A percentile compares a stretch with the other conserved stretches of the same genome.
Conservation (phyloP, 1,284 basidiomycete genomes). For the Puccinia novopanici region DNA sequence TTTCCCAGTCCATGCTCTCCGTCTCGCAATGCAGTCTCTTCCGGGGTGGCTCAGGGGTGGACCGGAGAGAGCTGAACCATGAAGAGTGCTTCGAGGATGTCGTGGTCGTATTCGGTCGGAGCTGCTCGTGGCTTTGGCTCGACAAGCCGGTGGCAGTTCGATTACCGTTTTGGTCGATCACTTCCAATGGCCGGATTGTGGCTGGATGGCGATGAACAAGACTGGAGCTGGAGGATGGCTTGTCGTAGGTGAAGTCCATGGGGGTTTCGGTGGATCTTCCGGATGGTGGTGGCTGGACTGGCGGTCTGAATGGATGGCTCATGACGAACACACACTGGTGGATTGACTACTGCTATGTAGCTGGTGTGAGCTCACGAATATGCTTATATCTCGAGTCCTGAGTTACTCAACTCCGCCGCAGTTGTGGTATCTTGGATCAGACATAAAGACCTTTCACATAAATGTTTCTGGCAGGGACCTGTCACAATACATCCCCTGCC, state of each 20-base stretch:
- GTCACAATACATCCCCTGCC: too few species aligned
- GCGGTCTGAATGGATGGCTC: conserved; percentile 38
- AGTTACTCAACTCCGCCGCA: too few species aligned
- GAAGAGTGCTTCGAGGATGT: background rate
- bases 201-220: too few species aligned
- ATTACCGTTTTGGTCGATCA: conserved; percentile 22
- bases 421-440: too few species aligned
- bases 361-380: too few species aligned
- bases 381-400: too few species aligned
- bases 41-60: background rate
- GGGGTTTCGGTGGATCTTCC: conserved; percentile 35
- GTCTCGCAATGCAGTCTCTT: conserved; percentile 36
- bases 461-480: too few species aligned
- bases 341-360: too few species aligned
- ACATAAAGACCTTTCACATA: too few species aligned
- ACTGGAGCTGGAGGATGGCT: conserved; percentile 8
- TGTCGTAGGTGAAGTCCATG: conserved; percentile 48
- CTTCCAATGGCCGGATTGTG: conserved; percentile 19
- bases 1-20: conserved; percentile 46
- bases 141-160: background rate
- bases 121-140: background rate
- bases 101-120: too few species aligned
- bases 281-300: background rate
- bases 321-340: too few species aligned
- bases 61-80: background rate